Base-by-base conservation (phyloP, 2,329 filamentous ascomycete species). In the Hirsutella rhossiliensis region DNA sequence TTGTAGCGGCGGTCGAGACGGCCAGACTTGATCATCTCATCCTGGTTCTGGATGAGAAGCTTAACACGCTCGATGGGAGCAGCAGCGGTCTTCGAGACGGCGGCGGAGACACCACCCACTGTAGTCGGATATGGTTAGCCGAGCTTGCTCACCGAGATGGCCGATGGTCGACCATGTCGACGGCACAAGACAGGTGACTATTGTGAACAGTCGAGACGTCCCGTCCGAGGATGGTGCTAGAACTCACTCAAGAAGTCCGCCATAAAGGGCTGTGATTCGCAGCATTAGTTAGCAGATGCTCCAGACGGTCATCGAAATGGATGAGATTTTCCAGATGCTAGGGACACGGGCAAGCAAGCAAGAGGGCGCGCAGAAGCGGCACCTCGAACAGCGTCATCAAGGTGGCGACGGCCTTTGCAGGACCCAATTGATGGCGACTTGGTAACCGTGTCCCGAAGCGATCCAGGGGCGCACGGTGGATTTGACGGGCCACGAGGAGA, bases 1-100 rank as follows among this genome's bases (percentile, higher is more conserved):
- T 75, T 73, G 81, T 96, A 98, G 75, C 90, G 94, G 74, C 83
- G 84, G 80, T 94, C 87, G 56, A 98, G 90, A 87, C 92, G 92
- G 69, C 92, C 92, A 67, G 82, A 72, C 83, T 95, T 95, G 64
- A 98, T 76, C 92, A 98, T 98, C 82, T 98, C 92, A 92, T 98
- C 92, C 92, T 98, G 92, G 80, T 98, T 98, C 82, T 98, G 92
- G 78, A 98, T 94, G 67, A 98, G 87, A 68, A 98, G 92, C 89
- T 98, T 98, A 76, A 98, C 84, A 88, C 92, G 92, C 89, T 98
- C 92, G 63, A 98, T 98, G 75, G 92, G 92, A 75, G 92, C 92
- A 68, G 92, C 92, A 66, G 92, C 92, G 60, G 92, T 98, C 88
- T 98, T 98, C 70, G 92, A 98, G 84, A 98, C 89, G 73, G 92